Conservation (phyloP, 2,329 filamentous ascomycete genomes). For the Fusarium napiforme region DNA sequence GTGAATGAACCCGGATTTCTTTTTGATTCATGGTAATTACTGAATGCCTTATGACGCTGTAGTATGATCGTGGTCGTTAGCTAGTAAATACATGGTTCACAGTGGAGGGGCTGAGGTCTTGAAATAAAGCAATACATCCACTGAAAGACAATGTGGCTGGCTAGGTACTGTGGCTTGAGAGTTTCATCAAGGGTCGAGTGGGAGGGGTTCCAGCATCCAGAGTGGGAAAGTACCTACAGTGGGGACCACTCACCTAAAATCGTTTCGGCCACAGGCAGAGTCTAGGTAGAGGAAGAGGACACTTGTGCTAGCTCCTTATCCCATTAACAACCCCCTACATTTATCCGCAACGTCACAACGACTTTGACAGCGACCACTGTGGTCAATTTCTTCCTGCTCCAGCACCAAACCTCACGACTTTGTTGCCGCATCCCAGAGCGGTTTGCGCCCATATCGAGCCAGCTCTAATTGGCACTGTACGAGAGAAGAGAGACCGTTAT, state of each 20-base stretch:
- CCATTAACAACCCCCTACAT: constrained; percentile 38
- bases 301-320: constrained; percentile 46
- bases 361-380: constrained; percentile 36
- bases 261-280: constrained; percentile 19
- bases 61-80: background rate
- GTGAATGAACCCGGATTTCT: constrained; percentile 47
- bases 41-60: background rate
- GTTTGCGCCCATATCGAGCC: constrained; percentile 34
- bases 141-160: constrained; percentile 3
- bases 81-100: background rate
- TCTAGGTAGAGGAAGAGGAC: constrained; percentile 40
- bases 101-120: background rate
- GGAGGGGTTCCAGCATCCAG: constrained; percentile 6
- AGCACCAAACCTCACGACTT: constrained; percentile 9
- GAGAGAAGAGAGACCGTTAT: constrained; percentile 14
- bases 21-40: too few species aligned
- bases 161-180: constrained; percentile 9
- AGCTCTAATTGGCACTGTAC: constrained; percentile 33
- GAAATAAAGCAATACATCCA: background rate
- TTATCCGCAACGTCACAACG: constrained; percentile 41
- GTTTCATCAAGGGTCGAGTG: constrained; percentile 13
- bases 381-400: constrained; percentile 25
- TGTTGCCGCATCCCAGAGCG: constrained; percentile 34
- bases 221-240: constrained; percentile 34
- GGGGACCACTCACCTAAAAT: constrained; percentile 43